Evolutionary conservation across 176 grass and related monocot genomes (phyloP).

Genomic region (Secale cereale): DNA sequence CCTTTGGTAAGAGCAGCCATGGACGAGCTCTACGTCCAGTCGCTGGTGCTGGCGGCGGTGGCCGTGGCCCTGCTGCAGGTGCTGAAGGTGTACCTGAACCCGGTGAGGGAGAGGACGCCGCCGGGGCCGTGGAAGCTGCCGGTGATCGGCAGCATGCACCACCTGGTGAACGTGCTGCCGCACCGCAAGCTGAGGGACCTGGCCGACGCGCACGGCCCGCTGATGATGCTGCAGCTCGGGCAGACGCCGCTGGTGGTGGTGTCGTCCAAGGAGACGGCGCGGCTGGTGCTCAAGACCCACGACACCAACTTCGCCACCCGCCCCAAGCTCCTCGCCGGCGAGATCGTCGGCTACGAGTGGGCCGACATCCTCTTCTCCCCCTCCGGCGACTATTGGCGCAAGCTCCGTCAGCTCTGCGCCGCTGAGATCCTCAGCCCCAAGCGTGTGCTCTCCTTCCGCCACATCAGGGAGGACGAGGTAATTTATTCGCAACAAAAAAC

Average conservation of each 20-base stretch:
- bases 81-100: conserved; percentile 3
- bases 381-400: conserved; percentile 56
- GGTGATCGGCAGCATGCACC: conserved; percentile 57
- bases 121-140: conserved; percentile 51
- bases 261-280: conserved; percentile 39
- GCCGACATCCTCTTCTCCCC: conserved; percentile 53
- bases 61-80: conserved; percentile 35
- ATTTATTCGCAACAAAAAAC: not conserved
- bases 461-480: conserved; percentile 44
- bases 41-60: conserved; percentile 4
- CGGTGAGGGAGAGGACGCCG: not conserved
- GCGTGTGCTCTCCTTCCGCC: conserved; percentile 41
- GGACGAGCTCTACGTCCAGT: conserved; percentile 23
- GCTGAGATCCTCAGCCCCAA: conserved; percentile 47
- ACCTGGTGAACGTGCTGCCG: conserved; percentile 41
- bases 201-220: conserved; percentile 26
- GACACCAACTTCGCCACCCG: conserved; percentile 56
- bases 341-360: conserved; percentile 45
- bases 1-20: not conserved
- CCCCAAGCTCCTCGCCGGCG: conserved; percentile 43
- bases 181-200: conserved; percentile 28
- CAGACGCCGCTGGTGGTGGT: conserved; percentile 32
- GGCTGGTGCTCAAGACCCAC: conserved; percentile 47
- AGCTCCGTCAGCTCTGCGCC: conserved; percentile 49
- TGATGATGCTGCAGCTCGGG: conserved; percentile 46